These are phyloP conservation scores for Pisolithus microcarpus DNA, from an alignment of 768 basidiomycete species.

Conservation along the genomic window DNA sequence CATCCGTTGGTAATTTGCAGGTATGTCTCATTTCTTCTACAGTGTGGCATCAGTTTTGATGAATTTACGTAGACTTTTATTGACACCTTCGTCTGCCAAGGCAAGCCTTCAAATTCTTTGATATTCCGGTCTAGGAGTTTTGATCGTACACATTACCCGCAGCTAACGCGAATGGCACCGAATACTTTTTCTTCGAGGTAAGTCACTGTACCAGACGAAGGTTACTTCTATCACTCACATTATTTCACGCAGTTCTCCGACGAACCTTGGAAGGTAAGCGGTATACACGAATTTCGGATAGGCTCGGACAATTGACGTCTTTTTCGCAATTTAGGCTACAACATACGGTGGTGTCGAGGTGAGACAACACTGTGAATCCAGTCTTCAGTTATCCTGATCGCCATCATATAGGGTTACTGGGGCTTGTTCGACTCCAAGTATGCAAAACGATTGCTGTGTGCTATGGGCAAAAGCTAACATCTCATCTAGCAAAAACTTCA, in stretches of 20 bases:
- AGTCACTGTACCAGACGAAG: conserved; percentile 2
- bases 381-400: conserved; percentile 1
- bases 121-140: conserved; percentile 6
- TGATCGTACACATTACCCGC: conserved; percentile 18
- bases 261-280: conserved; percentile 70
- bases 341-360: conserved; percentile 77
- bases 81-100: conserved; percentile 72
- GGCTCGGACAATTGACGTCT: conserved; percentile 5
- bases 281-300: background rate
- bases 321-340: conserved; percentile 33
- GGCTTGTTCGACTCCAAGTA: conserved; percentile 59
- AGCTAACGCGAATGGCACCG: conserved; percentile 73
- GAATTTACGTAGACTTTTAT: conserved; percentile 56
- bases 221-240: background rate
- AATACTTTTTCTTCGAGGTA: conserved; percentile 86
- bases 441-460: conserved; percentile 10
- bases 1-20: conserved; percentile 57
- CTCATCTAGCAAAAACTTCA: conserved; percentile 57
- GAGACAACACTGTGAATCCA: background rate
- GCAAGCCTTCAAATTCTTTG: conserved; percentile 6
- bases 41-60: conserved; percentile 2
- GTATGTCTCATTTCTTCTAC: conserved; percentile 17
- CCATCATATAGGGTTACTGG: conserved; percentile 44
- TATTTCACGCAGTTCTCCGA: conserved; percentile 49
- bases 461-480: background rate